Percentiles rank a stretch among this genome's conserved stretches.
These are phyloP conservation scores for Candida maesae DNA, from an alignment of 805 yeast genomes.

Conservation along the genomic window DNA sequence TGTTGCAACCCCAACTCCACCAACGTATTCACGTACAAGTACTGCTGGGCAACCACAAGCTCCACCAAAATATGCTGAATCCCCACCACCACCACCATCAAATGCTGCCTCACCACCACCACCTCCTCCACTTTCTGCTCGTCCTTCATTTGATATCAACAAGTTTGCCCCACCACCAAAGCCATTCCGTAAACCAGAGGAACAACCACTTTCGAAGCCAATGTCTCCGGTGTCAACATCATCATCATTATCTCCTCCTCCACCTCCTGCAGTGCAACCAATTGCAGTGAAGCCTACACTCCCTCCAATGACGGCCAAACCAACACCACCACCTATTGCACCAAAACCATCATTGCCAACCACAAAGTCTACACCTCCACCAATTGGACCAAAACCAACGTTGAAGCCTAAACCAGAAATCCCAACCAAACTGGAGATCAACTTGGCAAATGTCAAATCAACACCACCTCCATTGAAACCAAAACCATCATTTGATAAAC, in stretches of 20 bases:
- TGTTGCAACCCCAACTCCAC: constrained; percentile 9
- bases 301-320: no score
- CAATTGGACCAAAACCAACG: background rate
- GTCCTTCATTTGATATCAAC: constrained; percentile 3
- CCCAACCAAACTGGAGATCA: constrained; percentile 2
- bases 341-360: no score
- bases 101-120: background rate
- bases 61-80: background rate
- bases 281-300: no score
- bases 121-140: constrained; percentile 1
- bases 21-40: constrained; percentile 2
- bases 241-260: no score
- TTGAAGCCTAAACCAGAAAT: background rate
- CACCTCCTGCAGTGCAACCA: no score
- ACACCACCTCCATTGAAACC: constrained; percentile 8
- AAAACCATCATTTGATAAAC: constrained; percentile 1
- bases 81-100: constrained; percentile 2
- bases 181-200: constrained; percentile 16
- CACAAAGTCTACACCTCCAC: constrained; percentile 1
- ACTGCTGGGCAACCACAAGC: background rate
- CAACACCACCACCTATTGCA: constrained; percentile 3
- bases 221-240: no score
- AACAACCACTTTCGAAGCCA: background rate
- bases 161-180: constrained; percentile 24
- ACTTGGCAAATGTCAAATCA: background rate